Base-by-base conservation (phyloP, 2,329 filamentous ascomycete genomes). In the Fusarium hainanense region DNA sequence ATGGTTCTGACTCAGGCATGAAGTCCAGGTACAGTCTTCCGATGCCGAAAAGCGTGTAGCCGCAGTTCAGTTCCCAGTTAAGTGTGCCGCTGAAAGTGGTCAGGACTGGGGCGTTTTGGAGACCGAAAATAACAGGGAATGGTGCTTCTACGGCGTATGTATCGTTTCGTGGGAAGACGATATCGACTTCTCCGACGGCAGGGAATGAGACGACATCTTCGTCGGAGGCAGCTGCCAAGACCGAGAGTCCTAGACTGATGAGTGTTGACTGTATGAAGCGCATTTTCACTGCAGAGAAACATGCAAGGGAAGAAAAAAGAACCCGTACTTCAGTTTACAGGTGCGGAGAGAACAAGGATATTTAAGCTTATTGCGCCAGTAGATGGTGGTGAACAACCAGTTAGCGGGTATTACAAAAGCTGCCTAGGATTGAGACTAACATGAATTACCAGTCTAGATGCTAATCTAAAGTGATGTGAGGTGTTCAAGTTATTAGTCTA, bases 81-180 rank as follows among this genome's bases (percentile, higher is more conserved):
- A 69, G 47, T 2, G 58, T 69, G 3, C 50, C 58, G 5, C 48
- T 64, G 11, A 66, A 69, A 4, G 66, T 66, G 9, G 54, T 55
- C 28, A 69, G 49, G 16, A 55, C 60, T 14, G 66, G 55, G 3
- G 66, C 54, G 13, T 69, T 69, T 48, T 69, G 60, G 14, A 66
- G 63, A 16, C 65, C 66, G 20, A 69, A 69, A 10, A 69, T 69
- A 20, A 69, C 44, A 4, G 50, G 66, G 11, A 69, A 69, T 4
- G 66, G 65, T 1, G 66, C 66, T 46, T 69, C 66, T 11, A 28
- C 60, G 10, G 60, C 66, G 34, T 69, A 69, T 9, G 66, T 66
- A 18, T 66, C 66, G n/a, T 69, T 21, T 7, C 40, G 51, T 16
- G 60, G 66, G n/a, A 69, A 69, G 6, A 69, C 60, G 30, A 69